A percentile compares a stretch with the other conserved stretches of the same genome.
Evolutionary conservation across 78 protist species (phyloP).

Genomic region (Ministeria vibrans): DNA sequence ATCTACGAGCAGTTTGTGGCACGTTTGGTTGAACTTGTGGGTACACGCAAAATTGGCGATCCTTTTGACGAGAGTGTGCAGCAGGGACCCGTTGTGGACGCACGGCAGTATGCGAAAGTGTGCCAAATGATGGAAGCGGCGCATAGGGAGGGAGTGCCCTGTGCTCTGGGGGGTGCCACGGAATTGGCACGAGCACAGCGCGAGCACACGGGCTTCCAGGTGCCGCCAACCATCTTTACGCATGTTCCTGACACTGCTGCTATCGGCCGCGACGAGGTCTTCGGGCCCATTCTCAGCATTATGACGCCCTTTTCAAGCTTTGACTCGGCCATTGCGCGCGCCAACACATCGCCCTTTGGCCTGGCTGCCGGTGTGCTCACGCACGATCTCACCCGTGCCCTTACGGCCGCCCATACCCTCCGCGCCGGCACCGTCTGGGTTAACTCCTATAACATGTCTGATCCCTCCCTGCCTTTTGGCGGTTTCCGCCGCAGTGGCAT

Average conservation of each 20-base stretch:
- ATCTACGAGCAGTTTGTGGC: constrained; percentile 65
- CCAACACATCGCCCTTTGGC: constrained; percentile 75
- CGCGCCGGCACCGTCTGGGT: constrained; percentile 83
- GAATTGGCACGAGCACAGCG: too few species aligned
- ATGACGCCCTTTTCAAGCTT: constrained; percentile 45
- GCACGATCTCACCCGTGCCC: too few species aligned
- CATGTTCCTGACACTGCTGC: constrained; percentile 1
- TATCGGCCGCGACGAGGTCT: constrained; percentile 44
- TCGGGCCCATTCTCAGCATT: constrained; percentile 73
- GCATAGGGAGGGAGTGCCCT: constrained; percentile 21
- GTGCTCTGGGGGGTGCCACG: neutral
- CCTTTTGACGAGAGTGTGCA: constrained; percentile 26
- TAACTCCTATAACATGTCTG: constrained; percentile 77
- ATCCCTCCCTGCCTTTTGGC: constrained; percentile 64
- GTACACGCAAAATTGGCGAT: constrained; percentile 51
- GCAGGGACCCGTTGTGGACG: too few species aligned
- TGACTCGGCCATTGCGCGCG: constrained; percentile 54
- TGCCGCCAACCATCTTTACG: constrained; percentile 66
- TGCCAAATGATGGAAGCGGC: neutral
- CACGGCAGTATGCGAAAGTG: too few species aligned
- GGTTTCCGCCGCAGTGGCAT: constrained; percentile 68
- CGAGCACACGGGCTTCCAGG: constrained; percentile 40
- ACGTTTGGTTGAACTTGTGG: constrained; percentile 31
- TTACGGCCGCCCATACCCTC: too few species aligned
- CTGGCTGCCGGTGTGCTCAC: constrained; percentile 64